Percentiles rank a stretch among this genome's conserved stretches.
phyloP scores from a whole-genome alignment of 1,284 basidiomycete species.

The Marasmius oreades region DNA sequence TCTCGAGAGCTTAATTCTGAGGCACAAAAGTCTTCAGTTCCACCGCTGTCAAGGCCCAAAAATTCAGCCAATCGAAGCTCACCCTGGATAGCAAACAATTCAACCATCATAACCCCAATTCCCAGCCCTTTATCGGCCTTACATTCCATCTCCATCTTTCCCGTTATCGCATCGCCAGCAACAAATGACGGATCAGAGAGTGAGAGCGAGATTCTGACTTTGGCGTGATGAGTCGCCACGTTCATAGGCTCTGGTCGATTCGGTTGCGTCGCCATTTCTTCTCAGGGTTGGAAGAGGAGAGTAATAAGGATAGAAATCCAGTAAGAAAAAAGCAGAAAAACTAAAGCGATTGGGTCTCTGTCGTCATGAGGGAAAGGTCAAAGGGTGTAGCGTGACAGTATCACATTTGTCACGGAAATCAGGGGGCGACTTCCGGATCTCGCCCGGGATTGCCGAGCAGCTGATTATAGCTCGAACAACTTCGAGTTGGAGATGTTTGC shows the following conservation, averaged over 20 bases:
- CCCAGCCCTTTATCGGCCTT: slow-evolving; percentile 69
- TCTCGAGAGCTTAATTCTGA: slow-evolving; percentile 70
- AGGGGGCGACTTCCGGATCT: too few species aligned
- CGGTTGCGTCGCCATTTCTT: slow-evolving; percentile 2
- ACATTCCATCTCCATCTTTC: slow-evolving; percentile 75
- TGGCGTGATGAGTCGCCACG: slow-evolving; percentile 67
- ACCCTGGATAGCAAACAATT: slow-evolving; percentile 74
- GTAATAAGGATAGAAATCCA: background rate
- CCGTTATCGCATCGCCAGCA: slow-evolving; percentile 60
- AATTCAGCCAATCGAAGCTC: slow-evolving; percentile 11
- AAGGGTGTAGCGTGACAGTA: too few species aligned
- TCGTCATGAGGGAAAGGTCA: background rate
- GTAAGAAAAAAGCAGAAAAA: background rate
- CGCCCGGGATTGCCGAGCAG: too few species aligned
- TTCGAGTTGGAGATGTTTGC: too few species aligned
- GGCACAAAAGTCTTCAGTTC: background rate
- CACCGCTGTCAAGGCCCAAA: background rate
- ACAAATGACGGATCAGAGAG: slow-evolving; percentile 57
- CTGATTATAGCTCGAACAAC: too few species aligned
- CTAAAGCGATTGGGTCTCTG: background rate
- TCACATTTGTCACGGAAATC: too few species aligned
- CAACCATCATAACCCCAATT: slow-evolving; percentile 69
- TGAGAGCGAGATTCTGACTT: slow-evolving; percentile 62
- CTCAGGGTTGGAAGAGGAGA: background rate
- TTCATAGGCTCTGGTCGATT: slow-evolving; percentile 67